Percentiles rank a stretch among this genome's conserved stretches.
Evolutionary conservation across 2,329 filamentous ascomycete genomes (phyloP).

Genomic region (Ophiostoma pallidulum): DNA sequence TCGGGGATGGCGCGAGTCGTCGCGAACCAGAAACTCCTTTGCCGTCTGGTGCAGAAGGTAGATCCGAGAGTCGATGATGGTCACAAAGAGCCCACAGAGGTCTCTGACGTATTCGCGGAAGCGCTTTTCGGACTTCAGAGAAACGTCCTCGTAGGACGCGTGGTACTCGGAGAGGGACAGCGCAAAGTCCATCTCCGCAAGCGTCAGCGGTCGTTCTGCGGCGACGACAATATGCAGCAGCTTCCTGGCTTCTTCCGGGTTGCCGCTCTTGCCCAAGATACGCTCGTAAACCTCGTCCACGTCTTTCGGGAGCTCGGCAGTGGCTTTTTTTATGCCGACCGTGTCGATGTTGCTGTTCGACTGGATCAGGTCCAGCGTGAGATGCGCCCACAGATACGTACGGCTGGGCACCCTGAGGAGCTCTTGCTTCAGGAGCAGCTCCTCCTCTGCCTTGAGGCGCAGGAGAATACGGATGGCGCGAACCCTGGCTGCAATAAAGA

Average conservation of each 20-base stretch:
- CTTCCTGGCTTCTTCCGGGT: constrained; percentile 17
- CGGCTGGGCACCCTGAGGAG: constrained; percentile 20
- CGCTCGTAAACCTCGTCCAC: constrained; percentile 18
- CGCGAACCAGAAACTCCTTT: constrained; percentile 26
- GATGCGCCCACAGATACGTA: constrained; percentile 30
- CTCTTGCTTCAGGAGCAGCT: constrained; percentile 15
- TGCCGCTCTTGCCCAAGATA: constrained; percentile 15
- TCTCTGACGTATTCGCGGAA: constrained; percentile 19
- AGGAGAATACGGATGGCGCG: constrained; percentile 11
- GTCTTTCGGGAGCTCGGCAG: constrained; percentile 16
- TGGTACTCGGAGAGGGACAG: constrained; percentile 17
- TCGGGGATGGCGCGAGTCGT: neutral
- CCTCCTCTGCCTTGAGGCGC: constrained; percentile 4
- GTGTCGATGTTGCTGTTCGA: constrained; percentile 21
- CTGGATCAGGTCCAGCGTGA: constrained; percentile 22
- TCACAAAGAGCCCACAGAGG: constrained; percentile 29
- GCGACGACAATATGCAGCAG: constrained; percentile 28
- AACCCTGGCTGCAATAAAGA: constrained; percentile 7
- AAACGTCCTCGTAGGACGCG: constrained; percentile 9
- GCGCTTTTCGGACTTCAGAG: constrained; percentile 15
- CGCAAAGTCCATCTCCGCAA: constrained; percentile 25
- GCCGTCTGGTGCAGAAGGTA: constrained; percentile 33
- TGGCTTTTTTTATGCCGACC: constrained; percentile 3
- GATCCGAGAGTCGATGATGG: constrained; percentile 23
- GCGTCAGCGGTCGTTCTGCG: constrained; percentile 24